Evolutionary conservation across 129 eudicot genomes (phyloP).

Genomic region (Chrysanthemum seticuspe): DNA sequence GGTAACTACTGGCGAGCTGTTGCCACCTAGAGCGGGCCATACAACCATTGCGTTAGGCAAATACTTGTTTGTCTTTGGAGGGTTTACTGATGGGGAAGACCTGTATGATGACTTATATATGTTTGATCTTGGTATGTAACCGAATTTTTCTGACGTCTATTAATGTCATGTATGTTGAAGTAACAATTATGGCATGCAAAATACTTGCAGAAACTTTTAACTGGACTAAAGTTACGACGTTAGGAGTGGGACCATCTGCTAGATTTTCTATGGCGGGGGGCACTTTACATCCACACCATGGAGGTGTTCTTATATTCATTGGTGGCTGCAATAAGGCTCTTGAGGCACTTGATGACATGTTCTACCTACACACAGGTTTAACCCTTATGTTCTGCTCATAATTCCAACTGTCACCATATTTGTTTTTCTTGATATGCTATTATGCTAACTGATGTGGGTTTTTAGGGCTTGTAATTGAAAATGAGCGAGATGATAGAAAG

Average conservation of each 20-base stretch:
- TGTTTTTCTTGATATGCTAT: not conserved
- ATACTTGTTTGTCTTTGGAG: slow-evolving; percentile 89
- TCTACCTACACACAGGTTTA: slow-evolving; percentile 81
- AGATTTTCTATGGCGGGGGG: slow-evolving; percentile 98
- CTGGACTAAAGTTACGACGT: slow-evolving; percentile 69
- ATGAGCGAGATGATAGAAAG: slow-evolving; percentile 73
- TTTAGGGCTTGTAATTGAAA: slow-evolving; percentile 63
- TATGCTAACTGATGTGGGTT: slow-evolving; percentile 24
- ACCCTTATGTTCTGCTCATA: not conserved
- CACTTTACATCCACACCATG: slow-evolving; percentile 72
- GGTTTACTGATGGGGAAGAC: slow-evolving; percentile 88
- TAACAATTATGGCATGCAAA: not conserved
- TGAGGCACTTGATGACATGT: slow-evolving; percentile 93
- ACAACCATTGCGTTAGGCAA: slow-evolving; percentile 79
- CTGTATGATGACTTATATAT: slow-evolving; percentile 78
- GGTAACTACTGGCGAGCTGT: slow-evolving; percentile 73
- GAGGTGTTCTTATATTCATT: slow-evolving; percentile 73
- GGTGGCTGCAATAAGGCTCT: slow-evolving; percentile 97
- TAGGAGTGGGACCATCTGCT: slow-evolving; percentile 91
- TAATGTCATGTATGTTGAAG: no score
- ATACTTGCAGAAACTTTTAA: slow-evolving; percentile 55
- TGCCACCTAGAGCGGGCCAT: slow-evolving; percentile 99
- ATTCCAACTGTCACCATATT: not conserved
- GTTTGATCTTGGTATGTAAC: slow-evolving; percentile 82
- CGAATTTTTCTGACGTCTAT: not conserved